These are phyloP conservation scores for Caloboletus inedulis DNA, from an alignment of 1,284 basidiomycete species.

Conservation along the genomic window DNA sequence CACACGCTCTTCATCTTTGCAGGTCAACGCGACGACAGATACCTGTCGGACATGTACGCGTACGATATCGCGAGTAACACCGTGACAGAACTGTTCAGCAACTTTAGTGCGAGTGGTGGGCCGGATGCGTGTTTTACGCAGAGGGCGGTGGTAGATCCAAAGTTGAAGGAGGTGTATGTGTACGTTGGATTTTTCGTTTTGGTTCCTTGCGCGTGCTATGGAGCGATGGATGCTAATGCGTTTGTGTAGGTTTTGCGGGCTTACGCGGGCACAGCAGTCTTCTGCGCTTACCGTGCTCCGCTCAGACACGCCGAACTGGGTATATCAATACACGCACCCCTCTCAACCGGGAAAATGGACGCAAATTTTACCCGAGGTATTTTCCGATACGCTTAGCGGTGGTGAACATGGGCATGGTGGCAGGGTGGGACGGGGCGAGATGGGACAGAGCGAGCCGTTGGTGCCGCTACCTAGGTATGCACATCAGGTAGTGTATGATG, in stretches of 20 bases:
- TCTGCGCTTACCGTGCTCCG: conserved; percentile 45
- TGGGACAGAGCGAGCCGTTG: conserved; percentile 20
- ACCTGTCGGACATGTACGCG: conserved; percentile 71
- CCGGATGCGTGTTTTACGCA: conserved; percentile 70
- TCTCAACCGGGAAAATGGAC: conserved; percentile 61
- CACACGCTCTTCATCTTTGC: conserved; percentile 67
- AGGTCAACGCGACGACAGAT: conserved; percentile 62
- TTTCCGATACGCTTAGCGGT: not conserved
- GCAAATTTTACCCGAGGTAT: conserved; percentile 43
- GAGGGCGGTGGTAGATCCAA: conserved; percentile 62
- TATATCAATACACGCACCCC: conserved; percentile 54
- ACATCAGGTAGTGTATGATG: conserved; percentile 73
- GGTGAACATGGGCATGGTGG: not conserved
- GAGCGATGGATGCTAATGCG: not conserved
- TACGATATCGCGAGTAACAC: conserved; percentile 60
- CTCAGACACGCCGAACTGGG: conserved; percentile 55
- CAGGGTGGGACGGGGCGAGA: not conserved
- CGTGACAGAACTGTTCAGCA: conserved; percentile 58
- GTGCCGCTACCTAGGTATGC: conserved; percentile 62
- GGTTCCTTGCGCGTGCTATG: not conserved
- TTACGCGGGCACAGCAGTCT: conserved; percentile 44
- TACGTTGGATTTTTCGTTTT: conserved; percentile 35
- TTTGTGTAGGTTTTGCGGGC: conserved; percentile 53
- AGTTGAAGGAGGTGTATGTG: conserved; percentile 68
- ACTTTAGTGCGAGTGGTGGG: conserved; percentile 54